Base-by-base conservation (phyloP, 768 basidiomycete genomes). In the Panellus pusillus region DNA sequence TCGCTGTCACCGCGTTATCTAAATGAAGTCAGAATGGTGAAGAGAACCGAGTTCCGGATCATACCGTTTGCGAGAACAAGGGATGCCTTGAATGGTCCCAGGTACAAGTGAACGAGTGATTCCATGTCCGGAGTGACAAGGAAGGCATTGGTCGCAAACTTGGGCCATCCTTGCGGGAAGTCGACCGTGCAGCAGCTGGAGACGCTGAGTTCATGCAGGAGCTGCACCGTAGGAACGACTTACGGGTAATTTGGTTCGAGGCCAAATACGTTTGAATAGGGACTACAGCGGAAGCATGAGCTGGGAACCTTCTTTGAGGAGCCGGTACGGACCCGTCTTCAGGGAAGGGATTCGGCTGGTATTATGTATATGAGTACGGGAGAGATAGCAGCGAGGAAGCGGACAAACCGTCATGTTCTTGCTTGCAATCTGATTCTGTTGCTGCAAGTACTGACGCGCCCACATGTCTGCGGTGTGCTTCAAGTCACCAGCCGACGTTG, bases 371-470 rank as follows among this genome's bases (percentile, higher is more conserved):
- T 57, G 29, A 15, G 47, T 28, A 28, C 41, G 13, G 20, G 47
- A 15, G n/a, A 44, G n/a, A 44, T 32, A n/a, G n/a, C 57, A 15
- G 38, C 35, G 14, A 45, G 36, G 15, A 24, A 35, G 54, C 73
- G 59, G 40, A 78, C 78, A 73, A 75, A 15, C 68, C 45, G 59
- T 76, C 80, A 81, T 82, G 58, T 81, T 81, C 65, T 77, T 74
- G 14, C 79, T 72, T 1, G 76, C 78, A 36, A 83, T 76, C 60
- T 83, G 81, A 57, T 81, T 84, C 62, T 80, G 77, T 59, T 83
- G 76, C 54, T 83, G 82, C 14, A 82, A 66, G 58, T 83, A 84
- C 63, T 83, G 81, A 13, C 79, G 70, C 1, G 79, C 75, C 80
- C 79, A 82, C 78, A 83, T 82, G 60, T 77, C 79, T 80, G 41